These are phyloP conservation scores for Auxenochlorella pyrenoidosa DNA, from an alignment of 139 green algal genomes.

Conservation along the genomic window DNA sequence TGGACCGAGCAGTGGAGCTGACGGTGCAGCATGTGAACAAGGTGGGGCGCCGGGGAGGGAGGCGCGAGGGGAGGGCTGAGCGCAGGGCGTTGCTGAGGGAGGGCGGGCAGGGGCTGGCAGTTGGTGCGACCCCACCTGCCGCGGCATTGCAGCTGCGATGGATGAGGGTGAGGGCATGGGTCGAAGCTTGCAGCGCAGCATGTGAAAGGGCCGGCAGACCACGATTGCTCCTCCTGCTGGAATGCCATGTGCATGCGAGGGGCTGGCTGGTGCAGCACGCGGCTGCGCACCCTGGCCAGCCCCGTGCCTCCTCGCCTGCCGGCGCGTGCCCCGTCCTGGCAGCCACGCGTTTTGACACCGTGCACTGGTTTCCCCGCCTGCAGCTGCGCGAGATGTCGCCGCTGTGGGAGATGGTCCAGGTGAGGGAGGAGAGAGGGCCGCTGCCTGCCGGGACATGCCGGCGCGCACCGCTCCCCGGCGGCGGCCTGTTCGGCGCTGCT, in stretches of 20 bases:
- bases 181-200: not conserved
- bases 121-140: too few species aligned
- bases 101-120: too few species aligned
- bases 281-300: not conserved
- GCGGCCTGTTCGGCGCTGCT: too few species aligned
- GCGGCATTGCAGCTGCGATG: too few species aligned
- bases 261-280: too few species aligned
- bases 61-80: too few species aligned
- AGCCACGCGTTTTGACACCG: not conserved
- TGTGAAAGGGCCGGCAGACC: too few species aligned
- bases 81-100: too few species aligned
- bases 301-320: not conserved
- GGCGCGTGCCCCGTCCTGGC: not conserved
- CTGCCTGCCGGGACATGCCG: too few species aligned
- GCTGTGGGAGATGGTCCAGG: constrained; percentile 98
- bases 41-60: not conserved
- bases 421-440: constrained; percentile 28
- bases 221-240: too few species aligned
- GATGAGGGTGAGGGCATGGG: not conserved
- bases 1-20: constrained; percentile 83
- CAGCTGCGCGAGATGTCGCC: constrained; percentile 94
- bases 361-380: not conserved
- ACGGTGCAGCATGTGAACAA: constrained; percentile 94
- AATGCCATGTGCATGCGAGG: too few species aligned
- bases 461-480: not conserved